Evolutionary conservation across 768 basidiomycete genomes (phyloP), one percentile per base, ranked within the genome.

Genomic region (Leccinum pellstonianum): DNA sequence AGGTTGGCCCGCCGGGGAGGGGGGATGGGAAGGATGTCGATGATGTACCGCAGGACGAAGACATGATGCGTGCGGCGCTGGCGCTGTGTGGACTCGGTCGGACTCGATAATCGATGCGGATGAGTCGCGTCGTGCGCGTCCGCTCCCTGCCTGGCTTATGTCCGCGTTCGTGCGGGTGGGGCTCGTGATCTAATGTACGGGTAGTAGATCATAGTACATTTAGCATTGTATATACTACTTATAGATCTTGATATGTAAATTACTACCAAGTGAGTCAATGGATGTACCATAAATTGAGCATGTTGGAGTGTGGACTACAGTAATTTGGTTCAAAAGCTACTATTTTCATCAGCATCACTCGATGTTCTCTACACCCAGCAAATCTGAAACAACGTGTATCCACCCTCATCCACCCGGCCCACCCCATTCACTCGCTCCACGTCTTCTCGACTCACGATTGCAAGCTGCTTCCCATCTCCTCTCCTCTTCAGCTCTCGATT

Each of bases 31-130:
- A 43, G n/a, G 47, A 15, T 3, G 21, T 23, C 25, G 67, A 73
- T 60, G 61, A 60, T 23, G 58, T 7, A 7, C 62, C 60, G 67
- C 79, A 81, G 49, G 85, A 88, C 68, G 83, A 86, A 35, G 87
- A 87, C 57, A 83, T 84, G 73, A 86, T 90, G 83, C 82, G 81
- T 61, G 88, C 86, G 23, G 88, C 88, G 27, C 74, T 87, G 43
- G 84, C 83, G 47, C 72, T 90, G 19, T 89, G 87, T 68, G 87
- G 87, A 35, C 76, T 80, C 38, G 75, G 79, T 41, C 70, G 73
- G 49, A 55, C 41, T 43, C 41, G 41, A 43, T 43, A n/a, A 43
- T n/a, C n/a, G 62, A 59, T 56, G 60, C 6, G 64, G 52, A 35
- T 68, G 61, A 68, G 51, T 27, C 10, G 37, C 51, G n/a, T 41